Conservation (phyloP, 768 basidiomycete species). For the Pleurotus salmoneostramineus region DNA sequence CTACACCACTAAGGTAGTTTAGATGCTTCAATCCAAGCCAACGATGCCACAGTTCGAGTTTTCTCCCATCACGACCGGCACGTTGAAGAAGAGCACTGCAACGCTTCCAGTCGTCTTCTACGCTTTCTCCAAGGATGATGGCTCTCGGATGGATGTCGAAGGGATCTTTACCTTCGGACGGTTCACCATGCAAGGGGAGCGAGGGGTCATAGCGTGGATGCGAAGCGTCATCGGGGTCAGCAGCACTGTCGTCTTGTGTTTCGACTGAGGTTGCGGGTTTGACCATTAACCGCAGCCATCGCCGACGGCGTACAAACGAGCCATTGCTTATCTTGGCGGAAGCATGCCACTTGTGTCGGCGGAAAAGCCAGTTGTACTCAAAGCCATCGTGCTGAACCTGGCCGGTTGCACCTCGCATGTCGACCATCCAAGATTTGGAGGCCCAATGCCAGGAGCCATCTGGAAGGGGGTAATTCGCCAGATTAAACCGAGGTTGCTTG, state of each 20-base stretch:
- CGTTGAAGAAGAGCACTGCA: constrained; percentile 48
- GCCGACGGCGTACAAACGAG: constrained; percentile 71
- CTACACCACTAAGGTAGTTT: constrained; percentile 14
- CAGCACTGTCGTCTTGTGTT: constrained; percentile 10
- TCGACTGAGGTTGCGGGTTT: constrained; percentile 41
- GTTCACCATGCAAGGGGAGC: neutral
- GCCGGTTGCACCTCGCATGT: constrained; percentile 76
- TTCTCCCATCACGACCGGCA: constrained; percentile 64
- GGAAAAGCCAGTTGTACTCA: constrained; percentile 82
- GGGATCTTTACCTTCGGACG: constrained; percentile 8
- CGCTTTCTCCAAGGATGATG: constrained; percentile 52
- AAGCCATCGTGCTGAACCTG: constrained; percentile 82
- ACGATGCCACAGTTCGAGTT: constrained; percentile 68
- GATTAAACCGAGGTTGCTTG: constrained; percentile 51
- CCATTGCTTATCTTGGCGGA: constrained; percentile 60
- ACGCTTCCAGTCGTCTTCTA: constrained; percentile 55
- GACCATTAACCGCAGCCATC: constrained; percentile 88
- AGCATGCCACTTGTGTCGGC: constrained; percentile 61
- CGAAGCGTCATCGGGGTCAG: neutral
- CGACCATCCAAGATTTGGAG: constrained; percentile 79
- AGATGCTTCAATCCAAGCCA: constrained; percentile 54
- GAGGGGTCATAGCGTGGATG: neutral
- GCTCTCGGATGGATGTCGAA: constrained; percentile 27
- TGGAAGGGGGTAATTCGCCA: constrained; percentile 67
- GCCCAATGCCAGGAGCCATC: constrained; percentile 84